Evolutionary conservation across 768 basidiomycete genomes (phyloP), one percentile per base, ranked within the genome.

Genomic region (Podaxis rugospora): DNA sequence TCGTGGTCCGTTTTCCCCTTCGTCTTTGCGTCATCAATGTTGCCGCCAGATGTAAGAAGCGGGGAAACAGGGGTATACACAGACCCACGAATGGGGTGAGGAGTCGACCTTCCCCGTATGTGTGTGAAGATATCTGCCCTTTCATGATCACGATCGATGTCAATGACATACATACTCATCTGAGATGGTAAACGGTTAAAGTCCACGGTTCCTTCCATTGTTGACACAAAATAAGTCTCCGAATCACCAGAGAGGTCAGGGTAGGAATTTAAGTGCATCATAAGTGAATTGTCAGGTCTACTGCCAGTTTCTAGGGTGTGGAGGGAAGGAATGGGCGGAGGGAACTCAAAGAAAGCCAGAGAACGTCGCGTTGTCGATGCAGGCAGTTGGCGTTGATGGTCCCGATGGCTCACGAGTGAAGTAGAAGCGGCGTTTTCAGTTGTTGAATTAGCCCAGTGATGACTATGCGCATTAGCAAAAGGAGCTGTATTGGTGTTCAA

Each of bases 141-240:
- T 51, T 65, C 69, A 21, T 65, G 63, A 21, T 62, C 63, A 21
- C 64, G 66, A 32, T 68, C 68, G 32, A 69, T 66, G 5, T 63
- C 63, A 46, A 62, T 28, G 23, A 56, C 65, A 61, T 64, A 69
- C 10, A 69, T 63, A 46, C 59, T 62, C 50, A 76, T 67, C 61
- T 77, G 76, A 3, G 78, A 79, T 5, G 76, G 78, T 21, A 76
- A 75, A 14, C 78, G 64, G 36, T 79, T 74, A 62, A 79, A 79
- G 60, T 78, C 72, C 11, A 77, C 66, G 18, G 59, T 14, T 5
- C 42, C 55, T n/a, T 66, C 64, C 37, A 74, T 70, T 36, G 66
- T 60, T 28, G 66, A 63, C 62, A 66, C 66, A 62, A 70, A 72
- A 47, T 65, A 60, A 39, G 67, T 66, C 6, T 62, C 56, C 16